These are phyloP conservation scores for Polytolypa hystricis DNA, from an alignment of 2,329 filamentous ascomycete genomes.

Conservation along the genomic window DNA sequence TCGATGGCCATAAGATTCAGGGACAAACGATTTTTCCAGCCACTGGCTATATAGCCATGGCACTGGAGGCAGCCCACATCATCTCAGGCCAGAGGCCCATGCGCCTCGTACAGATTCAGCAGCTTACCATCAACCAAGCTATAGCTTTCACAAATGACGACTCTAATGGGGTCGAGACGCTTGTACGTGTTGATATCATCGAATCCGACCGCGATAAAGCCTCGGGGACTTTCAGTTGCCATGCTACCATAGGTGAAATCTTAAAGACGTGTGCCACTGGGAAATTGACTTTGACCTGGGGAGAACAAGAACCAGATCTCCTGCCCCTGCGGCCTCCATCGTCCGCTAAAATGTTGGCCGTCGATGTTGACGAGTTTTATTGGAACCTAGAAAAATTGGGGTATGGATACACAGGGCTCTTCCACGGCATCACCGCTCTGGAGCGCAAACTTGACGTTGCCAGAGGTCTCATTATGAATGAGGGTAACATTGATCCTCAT, in stretches of 20 bases:
- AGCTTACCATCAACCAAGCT: not conserved
- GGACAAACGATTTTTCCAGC: constrained; percentile 31
- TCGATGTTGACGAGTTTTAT: constrained; percentile 2
- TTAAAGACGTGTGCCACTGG: not conserved
- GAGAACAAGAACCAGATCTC: not conserved
- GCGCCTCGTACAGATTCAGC: not conserved
- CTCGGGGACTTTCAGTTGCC: not conserved
- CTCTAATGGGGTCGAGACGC: constrained; percentile 3
- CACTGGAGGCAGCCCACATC: constrained; percentile 29
- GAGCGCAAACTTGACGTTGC: not conserved
- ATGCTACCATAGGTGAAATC: not conserved
- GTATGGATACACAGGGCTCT: not conserved
- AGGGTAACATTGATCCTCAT: not conserved
- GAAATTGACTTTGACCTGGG: constrained; percentile 5
- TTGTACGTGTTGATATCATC: too few species aligned
- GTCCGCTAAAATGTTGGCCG: not conserved
- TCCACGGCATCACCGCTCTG: not conserved
- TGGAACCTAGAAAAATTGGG: not conserved
- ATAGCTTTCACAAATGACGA: not conserved
- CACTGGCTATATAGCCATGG: constrained; percentile 34
- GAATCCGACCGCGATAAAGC: not conserved
- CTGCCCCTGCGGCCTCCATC: not conserved
- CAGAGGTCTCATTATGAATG: not conserved
- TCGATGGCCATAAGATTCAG: constrained; percentile 32
- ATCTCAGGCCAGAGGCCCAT: not conserved